These are phyloP conservation scores for Phaffia australis DNA, from an alignment of 768 basidiomycete genomes.

Conservation along the genomic window DNA sequence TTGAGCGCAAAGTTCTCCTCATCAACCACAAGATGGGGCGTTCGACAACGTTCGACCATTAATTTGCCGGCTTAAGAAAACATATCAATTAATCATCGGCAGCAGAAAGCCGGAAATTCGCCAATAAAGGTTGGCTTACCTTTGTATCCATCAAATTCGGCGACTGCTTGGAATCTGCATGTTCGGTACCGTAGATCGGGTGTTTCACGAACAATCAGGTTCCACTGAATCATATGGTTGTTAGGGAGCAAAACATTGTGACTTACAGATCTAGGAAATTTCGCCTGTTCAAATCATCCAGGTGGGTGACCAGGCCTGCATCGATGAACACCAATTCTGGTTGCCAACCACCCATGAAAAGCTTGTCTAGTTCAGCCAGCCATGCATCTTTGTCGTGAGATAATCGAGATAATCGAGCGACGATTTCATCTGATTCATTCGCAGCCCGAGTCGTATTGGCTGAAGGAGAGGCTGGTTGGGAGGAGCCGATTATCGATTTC, in stretches of 20 bases:
- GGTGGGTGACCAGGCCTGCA: constrained; percentile 82
- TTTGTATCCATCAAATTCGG: constrained; percentile 86
- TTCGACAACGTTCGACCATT: constrained; percentile 89
- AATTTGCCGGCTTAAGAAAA: constrained; percentile 60
- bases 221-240: background rate
- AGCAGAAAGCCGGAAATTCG: too few species aligned
- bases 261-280: constrained; percentile 79
- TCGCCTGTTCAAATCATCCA: constrained; percentile 65
- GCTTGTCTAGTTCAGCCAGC: constrained; percentile 53
- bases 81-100: background rate
- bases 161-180: constrained; percentile 66
- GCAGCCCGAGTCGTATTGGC: constrained; percentile 43
- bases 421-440: constrained; percentile 44
- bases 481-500: constrained; percentile 12
- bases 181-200: background rate
- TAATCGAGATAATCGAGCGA: constrained; percentile 58
- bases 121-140: background rate
- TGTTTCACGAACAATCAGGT: background rate
- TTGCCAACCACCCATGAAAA: constrained; percentile 63
- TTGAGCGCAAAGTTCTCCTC: constrained; percentile 91
- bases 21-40: constrained; percentile 80
- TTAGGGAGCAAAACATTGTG: background rate
- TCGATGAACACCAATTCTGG: constrained; percentile 96
- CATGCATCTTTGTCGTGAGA: constrained; percentile 49
- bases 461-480: constrained; percentile 29